Conservation (phyloP, 148 eudicot species). For the Suaeda aralocaspica region DNA sequence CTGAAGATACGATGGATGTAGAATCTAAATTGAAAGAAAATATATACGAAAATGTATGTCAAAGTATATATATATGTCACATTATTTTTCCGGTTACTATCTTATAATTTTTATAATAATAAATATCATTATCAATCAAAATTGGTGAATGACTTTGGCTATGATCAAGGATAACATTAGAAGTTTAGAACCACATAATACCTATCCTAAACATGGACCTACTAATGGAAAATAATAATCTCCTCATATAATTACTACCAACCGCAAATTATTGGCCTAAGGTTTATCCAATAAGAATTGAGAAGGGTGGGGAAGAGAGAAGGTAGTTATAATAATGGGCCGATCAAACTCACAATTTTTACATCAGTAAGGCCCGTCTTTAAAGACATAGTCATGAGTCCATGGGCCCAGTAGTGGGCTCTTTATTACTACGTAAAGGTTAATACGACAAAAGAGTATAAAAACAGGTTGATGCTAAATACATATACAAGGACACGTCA, state of each 20-base stretch:
- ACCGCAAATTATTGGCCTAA: constrained; percentile 17
- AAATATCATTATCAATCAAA: no score
- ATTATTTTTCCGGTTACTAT: no score
- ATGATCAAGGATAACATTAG: background rate
- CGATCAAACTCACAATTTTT: background rate
- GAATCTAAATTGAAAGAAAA: no score
- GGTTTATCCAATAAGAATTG: background rate
- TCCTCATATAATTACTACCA: constrained; percentile 1
- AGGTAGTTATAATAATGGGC: constrained; percentile 3
- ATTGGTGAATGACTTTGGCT: background rate
- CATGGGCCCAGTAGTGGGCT: constrained; percentile 13
- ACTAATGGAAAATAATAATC: background rate
- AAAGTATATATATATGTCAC: no score
- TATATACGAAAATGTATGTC: no score
- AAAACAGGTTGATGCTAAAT: background rate
- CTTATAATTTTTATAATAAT: no score
- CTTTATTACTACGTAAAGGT: no score
- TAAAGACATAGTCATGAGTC: background rate
- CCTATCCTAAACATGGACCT: background rate
- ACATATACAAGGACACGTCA: constrained; percentile 6
- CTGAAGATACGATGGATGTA: no score
- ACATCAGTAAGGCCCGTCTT: constrained; percentile 18
- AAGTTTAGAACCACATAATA: constrained; percentile 19
- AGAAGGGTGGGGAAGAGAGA: background rate
- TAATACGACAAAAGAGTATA: background rate